A percentile compares a stretch with the other conserved stretches of the same genome.
These are phyloP conservation scores for Heritiera fomes DNA, from an alignment of 345 rosid genomes.

Conservation along the genomic window DNA sequence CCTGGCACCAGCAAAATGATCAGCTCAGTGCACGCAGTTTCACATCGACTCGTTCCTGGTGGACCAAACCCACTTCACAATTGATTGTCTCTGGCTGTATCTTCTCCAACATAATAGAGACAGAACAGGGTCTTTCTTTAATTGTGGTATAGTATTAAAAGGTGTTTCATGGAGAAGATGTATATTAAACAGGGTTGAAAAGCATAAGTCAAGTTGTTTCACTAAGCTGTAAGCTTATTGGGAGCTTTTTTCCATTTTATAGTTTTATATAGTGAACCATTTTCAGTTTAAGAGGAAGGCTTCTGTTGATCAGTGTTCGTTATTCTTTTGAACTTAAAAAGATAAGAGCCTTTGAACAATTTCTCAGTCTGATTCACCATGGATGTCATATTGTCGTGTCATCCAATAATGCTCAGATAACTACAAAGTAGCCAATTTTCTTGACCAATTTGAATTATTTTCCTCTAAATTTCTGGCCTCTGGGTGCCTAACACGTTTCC, in stretches of 20 bases:
- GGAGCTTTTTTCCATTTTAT: background rate
- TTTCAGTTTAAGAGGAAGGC: background rate
- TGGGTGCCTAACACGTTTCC: background rate
- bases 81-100: conserved; percentile 15
- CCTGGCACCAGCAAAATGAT: background rate
- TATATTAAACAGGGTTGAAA: background rate
- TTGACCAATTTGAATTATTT: background rate
- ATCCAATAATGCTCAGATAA: background rate
- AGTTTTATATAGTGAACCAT: background rate
- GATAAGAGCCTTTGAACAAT: background rate
- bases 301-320: background rate
- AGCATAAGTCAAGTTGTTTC: background rate
- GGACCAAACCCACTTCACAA: conserved; percentile 50
- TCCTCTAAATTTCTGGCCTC: background rate
- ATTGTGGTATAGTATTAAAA: too few species aligned
- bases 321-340: background rate
- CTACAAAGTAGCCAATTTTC: background rate
- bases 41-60: conserved; percentile 30
- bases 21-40: conserved; percentile 18
- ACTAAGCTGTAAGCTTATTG: background rate
- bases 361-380: background rate
- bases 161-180: too few species aligned
- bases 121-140: background rate
- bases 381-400: background rate
- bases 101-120: background rate